Percentiles rank a stretch among this genome's conserved stretches.
phyloP scores from a whole-genome alignment of 495 filamentous ascomycete genomes.

The Lichenothelia convexa region DNA sequence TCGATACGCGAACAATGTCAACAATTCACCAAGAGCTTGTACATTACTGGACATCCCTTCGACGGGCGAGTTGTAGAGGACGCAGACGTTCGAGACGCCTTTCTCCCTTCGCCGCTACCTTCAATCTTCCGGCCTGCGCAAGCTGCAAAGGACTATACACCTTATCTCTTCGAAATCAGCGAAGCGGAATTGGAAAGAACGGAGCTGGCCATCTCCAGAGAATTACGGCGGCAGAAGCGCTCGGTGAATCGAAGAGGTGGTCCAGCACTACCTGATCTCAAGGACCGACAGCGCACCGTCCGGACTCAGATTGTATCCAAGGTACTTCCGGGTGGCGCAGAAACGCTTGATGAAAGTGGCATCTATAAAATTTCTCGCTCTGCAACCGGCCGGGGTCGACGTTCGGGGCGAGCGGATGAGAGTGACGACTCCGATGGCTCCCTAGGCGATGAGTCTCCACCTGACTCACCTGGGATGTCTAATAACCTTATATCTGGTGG shows the following conservation, averaged over 20 bases:
- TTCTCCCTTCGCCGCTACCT: constrained; percentile 68
- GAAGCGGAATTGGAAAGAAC: constrained; percentile 74
- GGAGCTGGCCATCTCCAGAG: constrained; percentile 79
- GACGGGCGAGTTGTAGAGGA: constrained; percentile 89
- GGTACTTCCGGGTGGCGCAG: constrained; percentile 71
- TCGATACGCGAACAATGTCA: constrained; percentile 91
- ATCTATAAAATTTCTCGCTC: constrained; percentile 55
- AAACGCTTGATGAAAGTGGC: constrained; percentile 63
- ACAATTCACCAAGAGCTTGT: constrained; percentile 81
- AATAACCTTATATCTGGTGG: constrained; percentile 43
- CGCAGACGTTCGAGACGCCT: constrained; percentile 63
- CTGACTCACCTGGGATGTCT: constrained; percentile 58
- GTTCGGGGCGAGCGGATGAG: constrained; percentile 34
- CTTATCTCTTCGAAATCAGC: constrained; percentile 83
- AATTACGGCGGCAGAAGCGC: constrained; percentile 84
- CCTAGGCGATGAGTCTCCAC: constrained; percentile 69
- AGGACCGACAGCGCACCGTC: constrained; percentile 82
- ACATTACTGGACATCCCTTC: constrained; percentile 82
- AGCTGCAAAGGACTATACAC: constrained; percentile 79
- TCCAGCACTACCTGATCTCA: constrained; percentile 86
- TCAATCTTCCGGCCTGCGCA: constrained; percentile 76
- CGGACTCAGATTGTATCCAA: constrained; percentile 79
- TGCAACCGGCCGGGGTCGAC: constrained; percentile 36
- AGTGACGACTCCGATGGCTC: constrained; percentile 75
- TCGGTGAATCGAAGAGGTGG: constrained; percentile 88